phyloP scores from a whole-genome alignment of 371 early-diverging fungal species.

The Mortierella sp. region DNA sequence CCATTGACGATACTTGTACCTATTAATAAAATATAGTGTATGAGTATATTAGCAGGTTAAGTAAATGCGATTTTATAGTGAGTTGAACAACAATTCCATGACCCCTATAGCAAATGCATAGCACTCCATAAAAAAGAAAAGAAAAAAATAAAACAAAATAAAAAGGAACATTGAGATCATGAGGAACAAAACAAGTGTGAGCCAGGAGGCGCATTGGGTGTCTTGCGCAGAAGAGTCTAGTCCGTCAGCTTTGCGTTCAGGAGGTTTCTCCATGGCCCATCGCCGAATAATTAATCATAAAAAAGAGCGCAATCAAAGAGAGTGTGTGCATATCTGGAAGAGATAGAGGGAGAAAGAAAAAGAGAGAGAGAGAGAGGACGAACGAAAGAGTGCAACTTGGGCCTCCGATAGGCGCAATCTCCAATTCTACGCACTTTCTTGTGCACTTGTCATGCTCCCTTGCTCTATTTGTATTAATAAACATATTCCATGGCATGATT shows the following conservation, averaged over 20 bases:
- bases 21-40: conserved; percentile 42
- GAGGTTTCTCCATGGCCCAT: conserved; percentile 18
- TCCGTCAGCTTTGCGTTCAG: conserved; percentile 16
- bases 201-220: conserved; percentile 34
- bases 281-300: background rate
- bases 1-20: conserved; percentile 93
- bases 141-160: background rate
- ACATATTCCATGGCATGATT: background rate
- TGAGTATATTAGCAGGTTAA: background rate
- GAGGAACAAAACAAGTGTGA: conserved; percentile 17
- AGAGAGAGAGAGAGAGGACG: conserved; percentile 1
- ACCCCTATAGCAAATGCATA: background rate
- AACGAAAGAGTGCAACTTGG: conserved; percentile 6
- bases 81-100: background rate
- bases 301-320: conserved; percentile 18
- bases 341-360: conserved; percentile 5
- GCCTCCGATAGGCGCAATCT: background rate
- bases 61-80: background rate
- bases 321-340: conserved; percentile 2
- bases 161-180: conserved; percentile 9
- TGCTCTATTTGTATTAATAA: background rate
- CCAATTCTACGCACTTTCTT: background rate
- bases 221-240: conserved; percentile 10
- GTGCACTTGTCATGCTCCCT: background rate
- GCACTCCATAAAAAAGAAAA: background rate